These are phyloP conservation scores for Carex littledalei DNA, from an alignment of 176 grass and related monocot species.

Conservation along the genomic window DNA sequence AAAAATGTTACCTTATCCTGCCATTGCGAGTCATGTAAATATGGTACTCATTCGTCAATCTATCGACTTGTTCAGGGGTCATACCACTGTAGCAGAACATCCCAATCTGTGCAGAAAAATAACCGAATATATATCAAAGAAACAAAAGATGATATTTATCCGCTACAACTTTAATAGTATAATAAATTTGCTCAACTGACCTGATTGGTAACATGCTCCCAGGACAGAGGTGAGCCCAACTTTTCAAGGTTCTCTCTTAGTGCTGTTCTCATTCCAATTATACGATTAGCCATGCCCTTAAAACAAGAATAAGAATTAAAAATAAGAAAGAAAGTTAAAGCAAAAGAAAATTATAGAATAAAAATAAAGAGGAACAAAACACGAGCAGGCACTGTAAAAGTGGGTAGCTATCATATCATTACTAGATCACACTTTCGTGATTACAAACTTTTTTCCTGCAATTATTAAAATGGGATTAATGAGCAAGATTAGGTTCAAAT, in stretches of 20 bases:
- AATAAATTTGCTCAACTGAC: slow-evolving; percentile 31
- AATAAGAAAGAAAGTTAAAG: too few relatives aligned
- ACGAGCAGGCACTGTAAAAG: too few relatives aligned
- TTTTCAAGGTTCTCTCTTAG: slow-evolving; percentile 76
- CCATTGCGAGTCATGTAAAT: slow-evolving; percentile 98
- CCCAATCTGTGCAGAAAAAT: slow-evolving; percentile 49
- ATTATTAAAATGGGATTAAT: background rate
- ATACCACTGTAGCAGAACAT: slow-evolving; percentile 99
- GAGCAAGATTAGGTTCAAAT: background rate
- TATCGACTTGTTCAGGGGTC: slow-evolving; percentile 90
- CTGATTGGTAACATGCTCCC: slow-evolving; percentile 96
- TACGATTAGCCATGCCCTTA: slow-evolving; percentile 90
- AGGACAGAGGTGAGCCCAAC: slow-evolving; percentile 70
- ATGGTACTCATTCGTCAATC: slow-evolving; percentile 74
- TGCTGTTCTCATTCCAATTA: slow-evolving; percentile 89
- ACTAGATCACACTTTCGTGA: background rate
- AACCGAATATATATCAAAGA: background rate
- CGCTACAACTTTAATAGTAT: background rate
- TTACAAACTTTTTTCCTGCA: background rate
- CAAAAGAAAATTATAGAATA: too few relatives aligned
- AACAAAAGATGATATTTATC: background rate
- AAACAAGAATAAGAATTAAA: background rate
- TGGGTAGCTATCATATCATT: background rate
- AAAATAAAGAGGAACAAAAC: too few relatives aligned
- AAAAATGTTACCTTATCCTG: slow-evolving; percentile 64